phyloP scores from a whole-genome alignment of 805 yeast species.

The Cyberlindnera bimundalis region DNA sequence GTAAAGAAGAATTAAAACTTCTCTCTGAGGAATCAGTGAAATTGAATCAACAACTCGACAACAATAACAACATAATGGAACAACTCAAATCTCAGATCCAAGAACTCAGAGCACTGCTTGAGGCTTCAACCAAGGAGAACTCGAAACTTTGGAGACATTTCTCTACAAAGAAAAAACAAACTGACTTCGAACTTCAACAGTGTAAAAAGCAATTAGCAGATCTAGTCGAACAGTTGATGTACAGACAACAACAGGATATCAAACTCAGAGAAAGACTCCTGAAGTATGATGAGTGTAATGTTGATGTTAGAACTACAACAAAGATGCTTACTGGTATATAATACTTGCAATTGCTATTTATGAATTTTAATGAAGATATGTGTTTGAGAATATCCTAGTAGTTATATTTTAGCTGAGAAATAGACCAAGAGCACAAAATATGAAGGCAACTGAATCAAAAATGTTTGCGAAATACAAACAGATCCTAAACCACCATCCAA shows the following conservation, averaged over 20 bases:
- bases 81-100: constrained; percentile 1
- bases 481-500: neutral
- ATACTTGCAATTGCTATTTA: neutral
- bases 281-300: constrained; percentile 11
- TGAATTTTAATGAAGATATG: constrained; percentile 1
- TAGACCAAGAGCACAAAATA: neutral
- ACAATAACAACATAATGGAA: constrained; percentile 1
- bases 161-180: constrained; percentile 8
- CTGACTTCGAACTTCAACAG: constrained; percentile 14
- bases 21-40: neutral
- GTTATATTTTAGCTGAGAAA: neutral
- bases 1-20: constrained; percentile 5
- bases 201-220: constrained; percentile 17
- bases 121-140: constrained; percentile 1
- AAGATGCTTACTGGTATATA: constrained; percentile 1
- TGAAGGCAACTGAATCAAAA: neutral
- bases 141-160: constrained; percentile 8
- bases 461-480: neutral
- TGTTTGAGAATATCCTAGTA: too few species aligned
- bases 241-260: constrained; percentile 20
- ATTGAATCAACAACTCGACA: neutral
- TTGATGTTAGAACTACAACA: neutral
- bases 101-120: constrained; percentile 2
- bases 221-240: constrained; percentile 16
- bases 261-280: constrained; percentile 20